Percentiles rank a stretch among this genome's conserved stretches.
Conservation (phyloP, 371 early-diverging fungal genomes). For the Chytridiales sp. region DNA sequence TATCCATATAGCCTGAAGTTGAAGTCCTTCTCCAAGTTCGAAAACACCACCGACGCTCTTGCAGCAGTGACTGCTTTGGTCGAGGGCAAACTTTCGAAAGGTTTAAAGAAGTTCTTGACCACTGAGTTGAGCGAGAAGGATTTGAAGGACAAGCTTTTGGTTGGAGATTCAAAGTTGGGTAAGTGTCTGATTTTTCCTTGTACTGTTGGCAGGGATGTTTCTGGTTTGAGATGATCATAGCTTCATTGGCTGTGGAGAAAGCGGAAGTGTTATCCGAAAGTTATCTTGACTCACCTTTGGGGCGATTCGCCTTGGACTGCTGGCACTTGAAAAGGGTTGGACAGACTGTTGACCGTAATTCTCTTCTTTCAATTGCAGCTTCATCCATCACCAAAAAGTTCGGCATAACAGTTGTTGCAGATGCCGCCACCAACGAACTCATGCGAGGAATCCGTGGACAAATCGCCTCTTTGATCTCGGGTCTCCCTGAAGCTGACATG, state of each 20-base stretch:
- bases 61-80: conserved; percentile 92
- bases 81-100: conserved; percentile 90
- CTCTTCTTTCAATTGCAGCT: conserved; percentile 3
- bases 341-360: conserved; percentile 1
- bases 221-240: neutral
- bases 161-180: conserved; percentile 94
- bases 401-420: conserved; percentile 85
- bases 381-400: conserved; percentile 86
- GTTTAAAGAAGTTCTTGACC: conserved; percentile 88
- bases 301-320: neutral
- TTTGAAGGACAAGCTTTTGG: conserved; percentile 86
- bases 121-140: conserved; percentile 77
- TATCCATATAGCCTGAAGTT: conserved; percentile 71
- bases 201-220: neutral
- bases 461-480: conserved; percentile 73
- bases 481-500: conserved; percentile 88
- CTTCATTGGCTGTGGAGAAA: neutral
- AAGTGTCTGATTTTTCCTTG: conserved; percentile 5
- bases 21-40: conserved; percentile 93
- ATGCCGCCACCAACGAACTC: conserved; percentile 79
- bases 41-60: conserved; percentile 94
- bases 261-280: neutral
- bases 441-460: conserved; percentile 94
- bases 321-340: neutral
- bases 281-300: neutral